Evolutionary conservation across 192 early-diverging fungal species (phyloP).

Genomic region (Gigaspora rosea): DNA sequence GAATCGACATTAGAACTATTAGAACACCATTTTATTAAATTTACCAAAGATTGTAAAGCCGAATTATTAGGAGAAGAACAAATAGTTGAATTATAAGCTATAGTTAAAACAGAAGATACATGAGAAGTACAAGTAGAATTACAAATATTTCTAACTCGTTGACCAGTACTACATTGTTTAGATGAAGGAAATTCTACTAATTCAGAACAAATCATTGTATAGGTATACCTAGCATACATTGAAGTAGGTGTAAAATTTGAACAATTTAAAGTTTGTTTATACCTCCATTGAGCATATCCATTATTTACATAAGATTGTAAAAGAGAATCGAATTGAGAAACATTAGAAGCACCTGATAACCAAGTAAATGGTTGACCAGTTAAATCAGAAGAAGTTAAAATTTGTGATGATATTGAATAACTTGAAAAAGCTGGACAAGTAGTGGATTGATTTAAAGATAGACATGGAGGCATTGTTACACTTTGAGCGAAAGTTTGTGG

Average conservation of each 20-base stretch:
- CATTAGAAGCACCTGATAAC: not conserved
- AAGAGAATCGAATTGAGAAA: slow-evolving; percentile 7
- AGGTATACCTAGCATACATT: slow-evolving; percentile 2
- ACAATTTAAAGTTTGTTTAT: not conserved
- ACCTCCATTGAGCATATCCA: slow-evolving; percentile 8
- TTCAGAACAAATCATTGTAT: slow-evolving; percentile 18
- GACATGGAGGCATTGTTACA: slow-evolving; percentile 6
- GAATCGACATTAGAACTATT: not conserved
- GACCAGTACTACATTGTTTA: not conserved
- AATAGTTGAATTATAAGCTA: not conserved
- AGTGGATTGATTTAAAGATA: not conserved
- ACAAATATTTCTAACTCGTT: not conserved
- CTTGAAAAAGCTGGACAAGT: slow-evolving; percentile 2
- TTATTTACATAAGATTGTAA: slow-evolving; percentile 15
- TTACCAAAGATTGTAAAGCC: not conserved
- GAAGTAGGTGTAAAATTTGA: not conserved
- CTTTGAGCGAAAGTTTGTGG: not conserved
- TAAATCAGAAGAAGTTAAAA: not conserved
- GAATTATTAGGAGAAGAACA: not conserved
- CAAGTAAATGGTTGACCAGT: not conserved
- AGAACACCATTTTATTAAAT: not conserved
- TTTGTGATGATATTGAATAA: slow-evolving; percentile 5
- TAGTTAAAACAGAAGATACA: not conserved
- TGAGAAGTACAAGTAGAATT: not conserved
- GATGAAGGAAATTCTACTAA: slow-evolving; percentile 2